phyloP scores from a whole-genome alignment of 2,329 filamentous ascomycete genomes.

The Arachnomyces sp. region DNA sequence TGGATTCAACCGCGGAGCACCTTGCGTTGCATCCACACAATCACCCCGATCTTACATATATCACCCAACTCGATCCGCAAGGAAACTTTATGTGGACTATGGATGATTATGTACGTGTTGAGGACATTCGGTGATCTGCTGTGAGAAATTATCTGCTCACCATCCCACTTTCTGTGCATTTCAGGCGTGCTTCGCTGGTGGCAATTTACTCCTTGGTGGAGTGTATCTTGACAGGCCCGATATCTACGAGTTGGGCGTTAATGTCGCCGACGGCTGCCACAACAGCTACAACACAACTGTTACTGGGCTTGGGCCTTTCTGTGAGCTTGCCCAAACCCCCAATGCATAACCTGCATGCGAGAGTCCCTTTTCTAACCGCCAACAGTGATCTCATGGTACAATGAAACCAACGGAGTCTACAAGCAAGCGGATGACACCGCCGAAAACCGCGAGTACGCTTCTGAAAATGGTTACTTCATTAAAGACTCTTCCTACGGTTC shows the following conservation, averaged over 20 bases:
- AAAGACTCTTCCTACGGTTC: conserved; percentile 12
- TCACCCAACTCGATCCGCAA: no score
- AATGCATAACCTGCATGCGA: no score
- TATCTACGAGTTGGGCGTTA: conserved; percentile 20
- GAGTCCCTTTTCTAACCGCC: not conserved
- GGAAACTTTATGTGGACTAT: conserved; percentile 16
- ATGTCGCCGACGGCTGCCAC: conserved; percentile 22
- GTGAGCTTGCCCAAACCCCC: no score
- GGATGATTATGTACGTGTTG: conserved; percentile 15
- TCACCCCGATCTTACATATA: no score
- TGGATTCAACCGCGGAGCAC: no score
- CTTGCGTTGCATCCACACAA: no score
- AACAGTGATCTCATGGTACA: conserved; percentile 14
- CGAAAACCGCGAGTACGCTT: conserved; percentile 10
- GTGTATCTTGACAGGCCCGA: conserved; percentile 17
- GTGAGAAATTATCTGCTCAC: no score
- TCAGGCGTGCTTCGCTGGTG: conserved; percentile 18
- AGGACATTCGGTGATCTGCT: not conserved
- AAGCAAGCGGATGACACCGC: conserved; percentile 10
- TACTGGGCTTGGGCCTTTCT: conserved; percentile 12
- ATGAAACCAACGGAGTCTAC: conserved; percentile 12
- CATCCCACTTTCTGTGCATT: no score
- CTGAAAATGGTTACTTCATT: conserved; percentile 15
- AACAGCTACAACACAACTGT: conserved; percentile 22
- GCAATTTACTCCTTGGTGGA: conserved; percentile 17